These are phyloP conservation scores for Chrysochromulina parva DNA, from an alignment of 78 protist species.

Conservation along the genomic window DNA sequence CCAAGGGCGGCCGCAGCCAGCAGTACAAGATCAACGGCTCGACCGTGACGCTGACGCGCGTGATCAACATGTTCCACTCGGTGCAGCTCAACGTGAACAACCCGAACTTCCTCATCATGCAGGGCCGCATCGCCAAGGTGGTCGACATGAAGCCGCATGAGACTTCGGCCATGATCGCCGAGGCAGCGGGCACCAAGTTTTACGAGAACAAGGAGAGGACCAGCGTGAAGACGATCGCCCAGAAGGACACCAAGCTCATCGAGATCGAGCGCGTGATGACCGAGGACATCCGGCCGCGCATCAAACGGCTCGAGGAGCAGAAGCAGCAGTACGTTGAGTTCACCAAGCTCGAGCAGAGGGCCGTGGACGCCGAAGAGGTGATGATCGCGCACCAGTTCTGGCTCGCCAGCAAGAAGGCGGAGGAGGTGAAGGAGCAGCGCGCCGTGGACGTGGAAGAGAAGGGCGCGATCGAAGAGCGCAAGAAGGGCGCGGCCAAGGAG, in stretches of 20 bases:
- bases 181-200: constrained; percentile 99
- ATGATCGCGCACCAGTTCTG: too few species aligned
- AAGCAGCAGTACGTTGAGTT: constrained; percentile 67
- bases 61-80: constrained; percentile 93
- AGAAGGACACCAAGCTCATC: constrained; percentile 89
- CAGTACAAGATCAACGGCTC: constrained; percentile 94
- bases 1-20: constrained; percentile 86
- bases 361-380: too few species aligned
- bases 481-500: too few species aligned
- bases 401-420: too few species aligned
- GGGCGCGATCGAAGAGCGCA: too few species aligned
- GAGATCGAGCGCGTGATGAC: background rate
- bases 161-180: constrained; percentile 95
- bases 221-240: constrained; percentile 82
- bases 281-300: constrained; percentile 92
- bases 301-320: constrained; percentile 38
- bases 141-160: constrained; percentile 98
- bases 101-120: constrained; percentile 99
- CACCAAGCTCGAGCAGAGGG: constrained; percentile 25
- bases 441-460: too few species aligned
- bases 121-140: constrained; percentile 97
- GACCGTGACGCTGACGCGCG: constrained; percentile 63
- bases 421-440: background rate
- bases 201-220: constrained; percentile 87
- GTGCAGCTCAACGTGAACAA: constrained; percentile 98